phyloP scores from a whole-genome alignment of 306 rosid species.

The Sicyos baderoa region DNA sequence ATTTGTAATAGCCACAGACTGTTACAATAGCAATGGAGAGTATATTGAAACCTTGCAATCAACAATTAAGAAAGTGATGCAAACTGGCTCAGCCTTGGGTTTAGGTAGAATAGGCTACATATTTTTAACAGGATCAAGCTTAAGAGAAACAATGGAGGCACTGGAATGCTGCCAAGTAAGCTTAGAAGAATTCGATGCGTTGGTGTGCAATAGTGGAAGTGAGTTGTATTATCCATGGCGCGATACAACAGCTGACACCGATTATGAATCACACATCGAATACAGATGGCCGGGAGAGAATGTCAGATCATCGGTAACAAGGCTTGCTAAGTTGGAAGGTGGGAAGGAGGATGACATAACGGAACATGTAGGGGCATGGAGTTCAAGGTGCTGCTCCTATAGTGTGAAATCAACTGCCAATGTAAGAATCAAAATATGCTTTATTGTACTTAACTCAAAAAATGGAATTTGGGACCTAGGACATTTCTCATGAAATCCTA shows the following conservation, averaged over 20 bases:
- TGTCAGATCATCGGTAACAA: slow-evolving; percentile 47
- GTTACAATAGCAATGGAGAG: slow-evolving; percentile 46
- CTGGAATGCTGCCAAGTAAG: slow-evolving; percentile 40
- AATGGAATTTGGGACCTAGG: slow-evolving; percentile 6
- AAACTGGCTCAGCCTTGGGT: slow-evolving; percentile 33
- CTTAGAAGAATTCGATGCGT: slow-evolving; percentile 55
- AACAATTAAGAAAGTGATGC: slow-evolving; percentile 35
- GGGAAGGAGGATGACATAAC: slow-evolving; percentile 39
- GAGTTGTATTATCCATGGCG: slow-evolving; percentile 76
- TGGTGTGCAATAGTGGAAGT: slow-evolving; percentile 69
- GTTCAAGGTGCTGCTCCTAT: slow-evolving; percentile 60
- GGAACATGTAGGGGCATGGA: slow-evolving; percentile 37
- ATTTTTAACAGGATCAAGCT: slow-evolving; percentile 48
- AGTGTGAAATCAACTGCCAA: slow-evolving; percentile 26
- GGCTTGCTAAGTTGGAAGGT: slow-evolving; percentile 52
- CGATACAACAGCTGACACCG: slow-evolving; percentile 50
- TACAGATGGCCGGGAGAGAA: slow-evolving; percentile 72
- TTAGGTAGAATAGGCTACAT: slow-evolving; percentile 46
- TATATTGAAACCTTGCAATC: slow-evolving; percentile 30
- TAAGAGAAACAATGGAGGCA: slow-evolving; percentile 51
- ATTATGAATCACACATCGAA: slow-evolving; percentile 61
- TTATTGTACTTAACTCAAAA: neutral
- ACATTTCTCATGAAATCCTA: slow-evolving; percentile 13
- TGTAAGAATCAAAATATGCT: slow-evolving; percentile 7
- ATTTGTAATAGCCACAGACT: slow-evolving; percentile 54